phyloP scores from a whole-genome alignment of 129 eudicot species.

The Escallonia herrerae region DNA sequence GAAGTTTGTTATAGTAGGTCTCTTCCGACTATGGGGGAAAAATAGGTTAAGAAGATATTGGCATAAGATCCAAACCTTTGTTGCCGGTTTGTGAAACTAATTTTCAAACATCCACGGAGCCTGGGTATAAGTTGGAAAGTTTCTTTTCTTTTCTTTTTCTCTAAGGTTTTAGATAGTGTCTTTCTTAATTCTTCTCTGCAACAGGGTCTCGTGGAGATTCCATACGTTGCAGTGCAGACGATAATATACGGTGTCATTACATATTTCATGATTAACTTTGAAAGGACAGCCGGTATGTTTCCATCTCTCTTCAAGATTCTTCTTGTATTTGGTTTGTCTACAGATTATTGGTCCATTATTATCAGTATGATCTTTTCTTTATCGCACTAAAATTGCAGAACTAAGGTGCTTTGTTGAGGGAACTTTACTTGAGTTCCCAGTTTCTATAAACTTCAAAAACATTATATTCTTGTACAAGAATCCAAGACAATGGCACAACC shows the following conservation, averaged over 20 bases:
- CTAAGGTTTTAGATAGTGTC: background rate
- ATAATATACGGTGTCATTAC: conserved; percentile 57
- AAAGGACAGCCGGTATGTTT: conserved; percentile 51
- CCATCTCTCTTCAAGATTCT: background rate
- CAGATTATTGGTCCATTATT: background rate
- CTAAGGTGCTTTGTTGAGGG: no score
- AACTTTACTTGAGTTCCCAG: no score
- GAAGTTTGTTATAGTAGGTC: no score
- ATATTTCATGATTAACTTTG: conserved; percentile 73
- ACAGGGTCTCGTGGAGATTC: conserved; percentile 86
- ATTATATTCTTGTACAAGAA: no score
- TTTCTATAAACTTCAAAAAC: no score
- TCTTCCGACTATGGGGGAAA: no score
- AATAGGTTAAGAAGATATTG: no score
- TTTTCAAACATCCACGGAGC: background rate
- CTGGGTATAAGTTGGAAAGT: background rate
- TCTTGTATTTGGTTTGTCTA: background rate
- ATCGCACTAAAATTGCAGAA: no score
- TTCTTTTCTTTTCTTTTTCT: background rate
- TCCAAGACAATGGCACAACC: no score
- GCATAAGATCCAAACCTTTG: no score
- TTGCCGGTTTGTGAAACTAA: no score
- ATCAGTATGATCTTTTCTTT: no score
- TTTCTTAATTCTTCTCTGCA: background rate
- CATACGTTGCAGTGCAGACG: conserved; percentile 62